These are phyloP conservation scores for Macrophomina tecta DNA, from an alignment of 2,329 filamentous ascomycete species.

Conservation along the genomic window DNA sequence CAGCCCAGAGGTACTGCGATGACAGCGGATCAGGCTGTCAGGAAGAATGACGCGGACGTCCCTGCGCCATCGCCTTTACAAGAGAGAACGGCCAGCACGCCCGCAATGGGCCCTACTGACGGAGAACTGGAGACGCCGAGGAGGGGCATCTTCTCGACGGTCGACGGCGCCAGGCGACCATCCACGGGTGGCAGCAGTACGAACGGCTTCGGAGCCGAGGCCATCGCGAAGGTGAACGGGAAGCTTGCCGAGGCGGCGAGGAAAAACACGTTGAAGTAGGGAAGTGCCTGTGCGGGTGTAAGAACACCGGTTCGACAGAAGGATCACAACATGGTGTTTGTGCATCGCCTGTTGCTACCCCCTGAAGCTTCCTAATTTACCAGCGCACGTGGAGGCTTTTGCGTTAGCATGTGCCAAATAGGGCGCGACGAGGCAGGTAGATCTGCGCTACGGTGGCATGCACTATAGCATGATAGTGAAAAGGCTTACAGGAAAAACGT, in stretches of 20 bases:
- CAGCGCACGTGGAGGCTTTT: no score
- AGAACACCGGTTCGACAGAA: no score
- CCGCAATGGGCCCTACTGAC: neutral
- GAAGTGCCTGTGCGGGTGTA: neutral
- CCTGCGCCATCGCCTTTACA: neutral
- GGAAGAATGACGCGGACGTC: neutral
- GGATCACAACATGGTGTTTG: no score
- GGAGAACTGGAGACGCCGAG: neutral
- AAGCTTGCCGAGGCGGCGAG: conserved; percentile 16
- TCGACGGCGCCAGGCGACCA: conserved; percentile 8
- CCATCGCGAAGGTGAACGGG: conserved; percentile 15
- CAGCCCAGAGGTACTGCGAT: neutral
- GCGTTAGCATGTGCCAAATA: no score
- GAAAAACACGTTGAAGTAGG: neutral
- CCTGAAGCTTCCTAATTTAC: no score
- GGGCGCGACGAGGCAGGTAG: no score
- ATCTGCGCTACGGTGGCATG: no score
- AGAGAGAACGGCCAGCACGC: neutral
- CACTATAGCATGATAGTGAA: neutral
- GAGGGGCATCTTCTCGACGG: conserved; percentile 10
- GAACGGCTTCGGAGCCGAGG: conserved; percentile 13
- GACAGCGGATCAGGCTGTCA: no score
- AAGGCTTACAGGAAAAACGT: no score
- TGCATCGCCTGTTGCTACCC: no score
- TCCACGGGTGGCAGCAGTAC: neutral